These are phyloP conservation scores for Apiospora malaysiana DNA, from an alignment of 2,329 filamentous ascomycete genomes.

Conservation along the genomic window DNA sequence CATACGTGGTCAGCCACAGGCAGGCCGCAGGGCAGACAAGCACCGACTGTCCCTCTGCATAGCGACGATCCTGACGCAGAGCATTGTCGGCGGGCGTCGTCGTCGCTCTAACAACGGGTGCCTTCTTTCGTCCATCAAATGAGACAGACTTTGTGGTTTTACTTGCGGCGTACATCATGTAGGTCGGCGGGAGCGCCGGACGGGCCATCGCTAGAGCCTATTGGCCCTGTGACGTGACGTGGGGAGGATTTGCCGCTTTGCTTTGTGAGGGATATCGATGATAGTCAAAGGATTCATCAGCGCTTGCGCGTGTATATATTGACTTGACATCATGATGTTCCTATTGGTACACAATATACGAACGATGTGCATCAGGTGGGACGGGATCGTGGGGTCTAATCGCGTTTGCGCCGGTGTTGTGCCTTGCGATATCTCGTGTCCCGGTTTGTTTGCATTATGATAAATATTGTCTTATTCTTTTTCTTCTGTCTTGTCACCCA, in stretches of 20 bases:
- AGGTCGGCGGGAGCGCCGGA: conserved; percentile 1
- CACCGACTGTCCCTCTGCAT: neutral
- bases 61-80: conserved; percentile 4
- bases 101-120: neutral
- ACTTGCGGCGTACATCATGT: neutral
- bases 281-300: conserved; percentile 1
- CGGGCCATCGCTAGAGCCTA: neutral
- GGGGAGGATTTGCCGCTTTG: neutral
- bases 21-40: neutral
- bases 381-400: neutral
- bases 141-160: neutral
- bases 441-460: neutral
- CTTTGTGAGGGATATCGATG: neutral
- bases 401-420: conserved; percentile 8
- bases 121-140: neutral
- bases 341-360: neutral
- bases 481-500: neutral
- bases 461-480: neutral
- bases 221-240: conserved; percentile 5
- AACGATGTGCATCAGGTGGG: conserved; percentile 2
- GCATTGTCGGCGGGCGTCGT: neutral
- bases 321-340: neutral
- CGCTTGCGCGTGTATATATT: conserved; percentile 1
- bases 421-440: neutral
- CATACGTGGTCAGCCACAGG: neutral